A percentile compares a stretch with the other conserved stretches of the same genome.
phyloP scores from a whole-genome alignment of 73 alveolate genomes.

The Stentor coeruleus region DNA sequence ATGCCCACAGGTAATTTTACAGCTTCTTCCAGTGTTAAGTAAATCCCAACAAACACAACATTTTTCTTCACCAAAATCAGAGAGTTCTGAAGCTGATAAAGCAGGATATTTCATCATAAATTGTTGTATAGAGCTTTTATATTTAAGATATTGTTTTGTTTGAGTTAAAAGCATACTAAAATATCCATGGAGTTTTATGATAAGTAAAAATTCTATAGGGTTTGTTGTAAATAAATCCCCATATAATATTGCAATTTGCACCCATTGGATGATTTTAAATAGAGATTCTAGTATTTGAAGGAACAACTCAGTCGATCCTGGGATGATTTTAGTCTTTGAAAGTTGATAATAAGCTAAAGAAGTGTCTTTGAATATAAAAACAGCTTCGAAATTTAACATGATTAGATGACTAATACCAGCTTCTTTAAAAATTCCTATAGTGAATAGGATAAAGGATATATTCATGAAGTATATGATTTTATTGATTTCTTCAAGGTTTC shows the following conservation, averaged over 20 bases:
- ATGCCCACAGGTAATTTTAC: constrained; percentile 23
- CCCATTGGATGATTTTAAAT: not conserved
- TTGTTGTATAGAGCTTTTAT: not conserved
- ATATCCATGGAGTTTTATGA: not conserved
- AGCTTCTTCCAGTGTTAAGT: not conserved
- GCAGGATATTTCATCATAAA: constrained; percentile 3
- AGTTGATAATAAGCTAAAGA: not conserved
- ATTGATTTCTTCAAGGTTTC: not conserved
- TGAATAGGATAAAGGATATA: not conserved
- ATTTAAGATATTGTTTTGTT: not conserved
- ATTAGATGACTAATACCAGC: not conserved
- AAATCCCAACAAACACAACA: constrained; percentile 23
- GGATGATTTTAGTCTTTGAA: not conserved
- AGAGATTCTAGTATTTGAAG: not conserved
- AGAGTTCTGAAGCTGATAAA: not conserved
- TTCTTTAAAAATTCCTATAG: not conserved
- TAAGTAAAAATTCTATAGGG: constrained; percentile 16
- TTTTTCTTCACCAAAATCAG: constrained; percentile 11
- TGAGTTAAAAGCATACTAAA: not conserved
- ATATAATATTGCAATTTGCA: not conserved
- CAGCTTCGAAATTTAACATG: not conserved
- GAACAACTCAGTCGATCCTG: not conserved
- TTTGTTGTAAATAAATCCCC: not conserved
- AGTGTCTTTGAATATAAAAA: not conserved
- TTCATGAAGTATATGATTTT: not conserved